Evolutionary conservation across 495 filamentous ascomycete species (phyloP).

Genomic region (Xylaria flabelliformis): DNA sequence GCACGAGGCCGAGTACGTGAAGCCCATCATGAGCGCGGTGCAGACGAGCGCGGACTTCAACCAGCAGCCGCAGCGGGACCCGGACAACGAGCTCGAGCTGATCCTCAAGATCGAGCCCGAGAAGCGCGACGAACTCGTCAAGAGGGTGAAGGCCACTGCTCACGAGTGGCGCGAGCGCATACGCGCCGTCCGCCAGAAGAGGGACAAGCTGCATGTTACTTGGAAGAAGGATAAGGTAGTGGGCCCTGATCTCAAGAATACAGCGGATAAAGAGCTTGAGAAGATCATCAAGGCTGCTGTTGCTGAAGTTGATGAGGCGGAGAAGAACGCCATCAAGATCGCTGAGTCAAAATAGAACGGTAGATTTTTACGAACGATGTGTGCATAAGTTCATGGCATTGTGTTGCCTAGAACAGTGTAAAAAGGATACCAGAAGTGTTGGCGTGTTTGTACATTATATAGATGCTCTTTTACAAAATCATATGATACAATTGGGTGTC

Average conservation of each 20-base stretch:
- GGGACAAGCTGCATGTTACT: slow-evolving; percentile 69
- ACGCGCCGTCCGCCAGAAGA: slow-evolving; percentile 56
- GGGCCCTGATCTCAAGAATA: slow-evolving; percentile 69
- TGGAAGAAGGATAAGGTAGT: slow-evolving; percentile 65
- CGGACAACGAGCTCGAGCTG: slow-evolving; percentile 73
- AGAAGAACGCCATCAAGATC: slow-evolving; percentile 67
- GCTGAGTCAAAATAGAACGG: slow-evolving; percentile 32
- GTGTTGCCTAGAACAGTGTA: neutral
- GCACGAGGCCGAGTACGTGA: slow-evolving; percentile 62
- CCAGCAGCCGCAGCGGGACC: slow-evolving; percentile 73
- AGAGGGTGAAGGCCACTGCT: slow-evolving; percentile 60
- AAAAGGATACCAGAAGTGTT: neutral
- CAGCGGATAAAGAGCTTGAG: slow-evolving; percentile 72
- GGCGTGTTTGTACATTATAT: slow-evolving; percentile 33
- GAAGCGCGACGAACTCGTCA: slow-evolving; percentile 66
- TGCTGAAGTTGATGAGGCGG: slow-evolving; percentile 69
- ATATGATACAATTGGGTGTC: slow-evolving; percentile 30
- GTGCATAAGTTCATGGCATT: neutral
- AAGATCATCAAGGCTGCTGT: slow-evolving; percentile 74
- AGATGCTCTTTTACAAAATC: slow-evolving; percentile 23
- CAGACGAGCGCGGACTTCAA: slow-evolving; percentile 66
- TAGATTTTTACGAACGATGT: neutral
- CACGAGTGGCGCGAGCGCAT: slow-evolving; percentile 68
- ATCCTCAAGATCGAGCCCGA: slow-evolving; percentile 71
- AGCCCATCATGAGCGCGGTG: slow-evolving; percentile 75